A percentile compares a stretch with the other conserved stretches of the same genome.
These are phyloP conservation scores for Leishmania gerbilli DNA, from an alignment of 208 protist species.

Conservation along the genomic window DNA sequence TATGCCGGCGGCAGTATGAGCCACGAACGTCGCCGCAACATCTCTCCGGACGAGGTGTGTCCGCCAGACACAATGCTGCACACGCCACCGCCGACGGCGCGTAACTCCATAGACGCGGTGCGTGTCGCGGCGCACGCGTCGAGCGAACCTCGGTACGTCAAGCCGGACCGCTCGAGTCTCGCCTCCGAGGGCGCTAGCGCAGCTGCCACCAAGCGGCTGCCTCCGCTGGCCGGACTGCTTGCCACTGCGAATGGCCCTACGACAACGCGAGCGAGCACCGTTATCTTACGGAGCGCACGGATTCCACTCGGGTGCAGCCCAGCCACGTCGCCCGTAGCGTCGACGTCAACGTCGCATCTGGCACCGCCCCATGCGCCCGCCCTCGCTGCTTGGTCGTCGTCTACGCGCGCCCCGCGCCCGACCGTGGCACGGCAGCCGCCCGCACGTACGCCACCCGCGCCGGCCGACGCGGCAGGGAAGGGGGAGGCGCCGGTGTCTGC, in stretches of 20 bases:
- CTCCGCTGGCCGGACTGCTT: neutral
- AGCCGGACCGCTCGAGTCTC: neutral
- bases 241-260: neutral
- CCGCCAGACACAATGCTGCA: neutral
- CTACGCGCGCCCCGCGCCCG: neutral
- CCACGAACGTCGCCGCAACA: constrained; percentile 14
- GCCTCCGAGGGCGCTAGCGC: neutral
- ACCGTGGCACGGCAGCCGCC: neutral
- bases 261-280: neutral
- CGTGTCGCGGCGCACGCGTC: constrained; percentile 8
- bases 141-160: constrained; percentile 18
- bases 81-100: constrained; percentile 10
- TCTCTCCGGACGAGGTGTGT: neutral
- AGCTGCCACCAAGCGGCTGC: neutral
- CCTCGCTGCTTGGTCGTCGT: neutral
- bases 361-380: neutral
- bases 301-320: neutral
- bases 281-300: constrained; percentile 8
- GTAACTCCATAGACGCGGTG: constrained; percentile 10
- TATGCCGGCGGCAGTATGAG: neutral
- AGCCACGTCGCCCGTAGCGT: neutral
- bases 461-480: neutral
- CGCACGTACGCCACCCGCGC: neutral
- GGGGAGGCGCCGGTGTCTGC: neutral
- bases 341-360: neutral